Conservation (phyloP, 768 basidiomycete genomes). For the Mycena latifolia region DNA sequence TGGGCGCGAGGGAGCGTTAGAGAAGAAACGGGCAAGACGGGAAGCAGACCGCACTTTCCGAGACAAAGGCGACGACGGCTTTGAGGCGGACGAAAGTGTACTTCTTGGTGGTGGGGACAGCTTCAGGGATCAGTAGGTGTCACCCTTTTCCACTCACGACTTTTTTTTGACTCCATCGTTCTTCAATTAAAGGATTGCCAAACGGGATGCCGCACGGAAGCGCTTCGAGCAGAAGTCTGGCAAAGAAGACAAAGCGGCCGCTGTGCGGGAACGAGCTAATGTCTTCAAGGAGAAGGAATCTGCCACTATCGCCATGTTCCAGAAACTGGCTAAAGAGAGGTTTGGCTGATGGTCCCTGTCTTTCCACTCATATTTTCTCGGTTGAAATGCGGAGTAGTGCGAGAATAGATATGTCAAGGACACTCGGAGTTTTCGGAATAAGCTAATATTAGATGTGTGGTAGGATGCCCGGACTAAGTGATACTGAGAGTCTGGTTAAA, state of each 20-base stretch:
- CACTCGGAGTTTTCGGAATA: not conserved
- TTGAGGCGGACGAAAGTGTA: slow-evolving; percentile 83
- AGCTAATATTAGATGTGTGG: slow-evolving; percentile 20
- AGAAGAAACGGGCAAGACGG: slow-evolving; percentile 84
- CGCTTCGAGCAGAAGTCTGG: slow-evolving; percentile 66
- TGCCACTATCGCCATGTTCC: slow-evolving; percentile 97
- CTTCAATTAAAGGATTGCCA: slow-evolving; percentile 67
- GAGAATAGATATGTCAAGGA: too few relatives aligned
- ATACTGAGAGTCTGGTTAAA: not conserved
- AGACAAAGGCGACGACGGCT: slow-evolving; percentile 82
- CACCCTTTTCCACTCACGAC: not conserved
- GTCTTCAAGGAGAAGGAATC: slow-evolving; percentile 85
- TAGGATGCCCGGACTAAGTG: too few relatives aligned
- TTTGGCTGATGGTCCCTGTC: slow-evolving; percentile 68
- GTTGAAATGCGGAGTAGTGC: too few relatives aligned
- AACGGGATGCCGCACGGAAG: slow-evolving; percentile 77
- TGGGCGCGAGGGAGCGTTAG: slow-evolving; percentile 87
- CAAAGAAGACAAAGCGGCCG: slow-evolving; percentile 65
- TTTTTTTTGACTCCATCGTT: slow-evolving; percentile 10
- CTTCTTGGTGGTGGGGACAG: slow-evolving; percentile 88
- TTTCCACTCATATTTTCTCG: not conserved
- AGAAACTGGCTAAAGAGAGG: slow-evolving; percentile 87
- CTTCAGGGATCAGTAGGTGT: slow-evolving; percentile 80
- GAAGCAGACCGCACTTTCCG: slow-evolving; percentile 79
- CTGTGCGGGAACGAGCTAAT: slow-evolving; percentile 69